A percentile compares a stretch with the other conserved stretches of the same genome.
Conservation (phyloP, 495 filamentous ascomycete species). For the Annulohypoxylon moriforme region DNA sequence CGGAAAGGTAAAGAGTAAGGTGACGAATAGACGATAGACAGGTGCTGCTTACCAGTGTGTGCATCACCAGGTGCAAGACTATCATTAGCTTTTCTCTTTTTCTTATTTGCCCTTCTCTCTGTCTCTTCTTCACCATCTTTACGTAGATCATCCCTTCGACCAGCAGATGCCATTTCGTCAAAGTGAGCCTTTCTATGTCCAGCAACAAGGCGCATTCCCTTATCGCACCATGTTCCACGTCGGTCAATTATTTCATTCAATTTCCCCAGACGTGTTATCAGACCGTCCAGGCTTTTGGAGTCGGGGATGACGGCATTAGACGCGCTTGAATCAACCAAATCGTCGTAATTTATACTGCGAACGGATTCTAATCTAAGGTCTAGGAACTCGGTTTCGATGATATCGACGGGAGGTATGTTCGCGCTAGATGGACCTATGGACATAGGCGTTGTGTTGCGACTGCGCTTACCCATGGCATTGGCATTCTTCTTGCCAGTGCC, state of each 20-base stretch:
- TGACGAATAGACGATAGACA: too few relatives aligned
- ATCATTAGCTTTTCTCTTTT: slow-evolving; percentile 66
- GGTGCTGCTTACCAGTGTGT: slow-evolving; percentile 68
- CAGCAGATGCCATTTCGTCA: slow-evolving; percentile 58
- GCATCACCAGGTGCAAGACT: slow-evolving; percentile 71
- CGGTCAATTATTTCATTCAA: slow-evolving; percentile 73
- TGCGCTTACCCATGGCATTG: slow-evolving; percentile 78
- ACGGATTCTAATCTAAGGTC: slow-evolving; percentile 65
- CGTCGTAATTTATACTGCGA: slow-evolving; percentile 72
- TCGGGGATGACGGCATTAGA: slow-evolving; percentile 76
- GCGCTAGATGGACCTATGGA: slow-evolving; percentile 65
- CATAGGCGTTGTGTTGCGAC: slow-evolving; percentile 86
- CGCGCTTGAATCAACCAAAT: slow-evolving; percentile 73
- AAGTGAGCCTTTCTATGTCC: slow-evolving; percentile 69
- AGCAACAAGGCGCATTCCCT: slow-evolving; percentile 76
- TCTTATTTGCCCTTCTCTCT: slow-evolving; percentile 65
- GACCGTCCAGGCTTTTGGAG: slow-evolving; percentile 74
- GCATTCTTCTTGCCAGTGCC: slow-evolving; percentile 79
- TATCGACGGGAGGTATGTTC: slow-evolving; percentile 63
- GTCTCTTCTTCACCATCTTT: slow-evolving; percentile 59
- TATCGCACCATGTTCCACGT: slow-evolving; percentile 72
- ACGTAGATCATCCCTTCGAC: slow-evolving; percentile 56
- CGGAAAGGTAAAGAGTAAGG: not conserved
- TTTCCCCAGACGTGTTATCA: slow-evolving; percentile 73
- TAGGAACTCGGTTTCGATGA: slow-evolving; percentile 72